Base-by-base conservation (phyloP, 805 yeast genomes). In the Candida wancherniae region DNA sequence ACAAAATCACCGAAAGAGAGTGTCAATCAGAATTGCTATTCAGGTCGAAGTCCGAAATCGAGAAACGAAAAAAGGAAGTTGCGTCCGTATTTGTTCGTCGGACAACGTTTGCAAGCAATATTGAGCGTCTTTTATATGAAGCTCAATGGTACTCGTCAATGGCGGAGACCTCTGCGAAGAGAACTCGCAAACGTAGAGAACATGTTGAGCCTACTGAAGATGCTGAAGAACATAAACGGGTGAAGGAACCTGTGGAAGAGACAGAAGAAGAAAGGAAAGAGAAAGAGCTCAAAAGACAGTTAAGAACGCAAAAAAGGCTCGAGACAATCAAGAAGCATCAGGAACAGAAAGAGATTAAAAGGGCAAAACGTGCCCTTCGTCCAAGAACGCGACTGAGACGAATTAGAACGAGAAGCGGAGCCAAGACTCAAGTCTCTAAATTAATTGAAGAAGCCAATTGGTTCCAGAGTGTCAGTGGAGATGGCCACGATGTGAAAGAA, bases 401-500 rank as follows among this genome's bases (percentile, higher is more conserved):
- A 5, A 28, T 24, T 15, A 19, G 18, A 12, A 6, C 8, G 19
- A 27, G 28, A 13, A 7, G 23, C 4, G 28, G 41, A 19, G 34
- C 24, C 18, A 26, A 24, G 17, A 24, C 11, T 6, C 27, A 31
- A 20, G 28, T 33, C 24, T 31, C 28, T 6, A 28, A 35, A 18
- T 38, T 45, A 13, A 10, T 45, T 11, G 57, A 50, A 12, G 60
- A 56, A 7, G 53, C 64, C 1, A 50, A 48, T 16, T 60, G 62
- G 45, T 64, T 64, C 31, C 69, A 64, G 39, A 55, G 63, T 15
- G 56, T 64, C n/a, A 52, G 58, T 3, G 71, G 69, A 10, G 57
- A 64, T 33, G 52, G 52, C 4, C 44, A 49, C 16, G 28, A 40
- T 11, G 51, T 64, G n/a, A 49, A 53, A 34, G 44, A 43, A 10